A percentile compares a stretch with the other conserved stretches of the same genome.
Evolutionary conservation across 306 rosid species (phyloP).

Genomic region (Rosa lucieae): DNA sequence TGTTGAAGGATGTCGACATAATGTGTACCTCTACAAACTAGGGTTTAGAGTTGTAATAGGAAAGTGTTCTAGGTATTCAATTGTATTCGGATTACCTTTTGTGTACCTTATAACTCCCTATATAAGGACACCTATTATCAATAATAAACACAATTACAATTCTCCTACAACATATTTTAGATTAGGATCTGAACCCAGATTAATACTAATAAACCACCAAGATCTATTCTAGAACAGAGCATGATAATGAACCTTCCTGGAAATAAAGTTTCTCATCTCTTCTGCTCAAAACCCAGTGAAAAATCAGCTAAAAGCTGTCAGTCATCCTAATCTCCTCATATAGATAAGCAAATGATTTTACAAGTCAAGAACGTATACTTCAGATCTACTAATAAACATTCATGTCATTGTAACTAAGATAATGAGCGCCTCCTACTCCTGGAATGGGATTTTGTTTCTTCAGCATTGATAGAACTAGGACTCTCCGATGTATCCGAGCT

Average conservation of each 20-base stretch:
- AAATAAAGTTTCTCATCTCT: constrained; percentile 4
- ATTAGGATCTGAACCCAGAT: background rate
- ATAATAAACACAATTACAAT: no score
- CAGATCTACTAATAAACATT: constrained; percentile 9
- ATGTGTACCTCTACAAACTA: no score
- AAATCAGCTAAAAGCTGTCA: constrained; percentile 45
- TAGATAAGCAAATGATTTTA: constrained; percentile 41
- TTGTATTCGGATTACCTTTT: no score
- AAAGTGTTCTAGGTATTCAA: no score
- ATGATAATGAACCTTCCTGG: background rate
- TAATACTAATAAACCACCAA: background rate
- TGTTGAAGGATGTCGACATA: no score
- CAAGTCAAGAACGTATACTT: constrained; percentile 26
- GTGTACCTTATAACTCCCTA: no score
- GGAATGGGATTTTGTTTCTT: constrained; percentile 82
- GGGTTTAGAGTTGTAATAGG: no score
- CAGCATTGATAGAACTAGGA: constrained; percentile 74
- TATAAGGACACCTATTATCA: no score
- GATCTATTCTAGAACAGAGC: background rate
- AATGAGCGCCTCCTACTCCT: constrained; percentile 82
- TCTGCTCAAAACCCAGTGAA: constrained; percentile 13
- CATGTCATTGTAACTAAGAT: constrained; percentile 47
- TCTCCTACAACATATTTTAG: no score
- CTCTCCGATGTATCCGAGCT: constrained; percentile 94
- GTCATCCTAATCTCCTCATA: constrained; percentile 49